Percentiles rank a stretch among this genome's conserved stretches.
Evolutionary conservation across 768 basidiomycete genomes (phyloP).

Genomic region (Hericium erinaceus): DNA sequence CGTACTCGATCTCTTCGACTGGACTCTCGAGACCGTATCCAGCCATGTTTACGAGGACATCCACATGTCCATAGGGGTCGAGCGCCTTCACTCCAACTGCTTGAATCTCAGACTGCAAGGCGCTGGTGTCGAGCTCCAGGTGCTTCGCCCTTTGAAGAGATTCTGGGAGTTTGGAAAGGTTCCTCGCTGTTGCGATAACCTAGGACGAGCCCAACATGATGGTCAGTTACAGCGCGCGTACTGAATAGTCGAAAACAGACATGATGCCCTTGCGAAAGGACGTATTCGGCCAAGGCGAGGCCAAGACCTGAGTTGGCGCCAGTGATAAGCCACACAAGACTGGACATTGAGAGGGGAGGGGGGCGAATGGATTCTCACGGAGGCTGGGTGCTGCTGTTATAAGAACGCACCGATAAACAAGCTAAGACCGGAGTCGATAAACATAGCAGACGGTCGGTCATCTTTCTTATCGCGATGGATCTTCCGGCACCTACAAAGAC

Average conservation of each 20-base stretch:
- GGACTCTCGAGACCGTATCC: background rate
- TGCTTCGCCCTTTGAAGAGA: background rate
- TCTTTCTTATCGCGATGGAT: too few relatives aligned
- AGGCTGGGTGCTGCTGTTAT: too few relatives aligned
- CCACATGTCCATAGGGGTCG: background rate
- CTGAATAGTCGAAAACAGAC: slow-evolving; percentile 2
- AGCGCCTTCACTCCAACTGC: background rate
- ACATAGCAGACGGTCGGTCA: too few relatives aligned
- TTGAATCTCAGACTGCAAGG: background rate
- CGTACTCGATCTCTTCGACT: background rate
- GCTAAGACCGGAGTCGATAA: too few relatives aligned
- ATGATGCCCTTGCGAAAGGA: slow-evolving; percentile 18
- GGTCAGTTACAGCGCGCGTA: background rate
- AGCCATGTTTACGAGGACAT: background rate
- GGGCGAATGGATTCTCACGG: too few relatives aligned
- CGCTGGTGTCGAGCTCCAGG: background rate
- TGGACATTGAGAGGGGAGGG: background rate
- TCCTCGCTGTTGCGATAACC: background rate
- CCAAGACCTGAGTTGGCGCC: slow-evolving; percentile 22
- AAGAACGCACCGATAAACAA: too few relatives aligned
- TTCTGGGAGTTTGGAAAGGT: background rate
- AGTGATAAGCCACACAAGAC: slow-evolving; percentile 20
- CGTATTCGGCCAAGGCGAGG: slow-evolving; percentile 16
- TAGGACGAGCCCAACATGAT: background rate
- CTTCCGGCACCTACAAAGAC: too few relatives aligned